Base-by-base conservation (phyloP, 1,284 basidiomycete genomes). In the Chalciporus sp. region DNA sequence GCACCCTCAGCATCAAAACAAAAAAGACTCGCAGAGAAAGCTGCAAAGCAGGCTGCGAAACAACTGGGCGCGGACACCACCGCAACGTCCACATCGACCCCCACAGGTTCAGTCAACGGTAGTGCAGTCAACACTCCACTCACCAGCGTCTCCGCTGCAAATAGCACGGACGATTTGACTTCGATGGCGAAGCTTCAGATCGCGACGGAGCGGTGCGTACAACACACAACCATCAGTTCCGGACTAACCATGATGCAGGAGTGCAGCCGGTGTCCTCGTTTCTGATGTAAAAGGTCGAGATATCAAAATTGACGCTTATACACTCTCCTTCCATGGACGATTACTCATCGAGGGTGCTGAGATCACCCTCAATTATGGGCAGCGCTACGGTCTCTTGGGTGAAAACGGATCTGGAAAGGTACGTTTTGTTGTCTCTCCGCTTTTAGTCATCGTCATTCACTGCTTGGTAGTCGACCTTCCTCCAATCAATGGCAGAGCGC, bases 361-460 rank as follows among this genome's bases (percentile, higher is more conserved):
- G 72, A 85, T 95, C 62, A 74, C 92, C n/a, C 88, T 98, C 65
- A 98, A 98, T 76, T 98, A 98, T 69, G 95, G 95, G 7, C 93
- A 98, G 72, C 79, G 94, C 67, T 94, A 99, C 70, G 96, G 96
- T 76, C 81, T 98, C 27, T 80, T 98, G 53, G 96, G 96, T 53
- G 95, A 98, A 74, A 98, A 99, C 71, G 96, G 96, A 42, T 96
- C 92, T 16, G 96, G 96, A 73, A 99, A 99, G 86, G 94, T 94
- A 59, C 68, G 83, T 66, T 47, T 46, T 35, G 46, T n/a, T 47
- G 43, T 44, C 43, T 27, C 29, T n/a, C 12, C 7, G 16, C 47
- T 29, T 20, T 33, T 23, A 23, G 40, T 45, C 42, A 47, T 47
- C 40, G 53, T 58, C 26, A 46, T 51, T 54, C 43, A 64, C 40